These are phyloP conservation scores for Ashbya aceris DNA, from an alignment of 1,139 yeast species.

Conservation along the genomic window DNA sequence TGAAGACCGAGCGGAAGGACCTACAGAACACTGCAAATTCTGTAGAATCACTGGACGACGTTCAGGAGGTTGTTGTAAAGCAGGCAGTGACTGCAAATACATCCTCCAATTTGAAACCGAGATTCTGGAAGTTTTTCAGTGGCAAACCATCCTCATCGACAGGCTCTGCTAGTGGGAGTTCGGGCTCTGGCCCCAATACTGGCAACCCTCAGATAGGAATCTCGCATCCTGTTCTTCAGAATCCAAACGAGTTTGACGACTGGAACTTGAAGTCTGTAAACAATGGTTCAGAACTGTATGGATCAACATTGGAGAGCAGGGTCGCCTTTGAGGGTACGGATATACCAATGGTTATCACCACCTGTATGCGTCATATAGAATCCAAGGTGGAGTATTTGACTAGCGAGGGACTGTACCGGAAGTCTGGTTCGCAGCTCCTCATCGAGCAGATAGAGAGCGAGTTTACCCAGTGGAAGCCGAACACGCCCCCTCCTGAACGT, in stretches of 20 bases:
- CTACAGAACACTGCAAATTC: constrained; percentile 5
- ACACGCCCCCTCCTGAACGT: constrained; percentile 13
- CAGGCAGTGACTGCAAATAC: constrained; percentile 13
- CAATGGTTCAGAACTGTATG: constrained; percentile 17
- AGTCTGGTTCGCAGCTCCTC: constrained; percentile 72
- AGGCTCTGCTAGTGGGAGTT: constrained; percentile 5
- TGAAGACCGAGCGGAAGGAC: constrained; percentile 17
- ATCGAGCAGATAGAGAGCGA: constrained; percentile 29
- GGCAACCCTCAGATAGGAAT: constrained; percentile 16
- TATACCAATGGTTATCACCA: constrained; percentile 63
- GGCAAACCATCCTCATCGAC: constrained; percentile 8
- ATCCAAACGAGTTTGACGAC: constrained; percentile 29
- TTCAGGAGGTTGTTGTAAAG: constrained; percentile 10
- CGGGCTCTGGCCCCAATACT: constrained; percentile 6
- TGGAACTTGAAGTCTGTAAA: constrained; percentile 18
- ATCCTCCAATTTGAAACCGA: constrained; percentile 28
- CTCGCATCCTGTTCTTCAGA: constrained; percentile 30
- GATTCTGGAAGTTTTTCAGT: constrained; percentile 29
- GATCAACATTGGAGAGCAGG: constrained; percentile 44
- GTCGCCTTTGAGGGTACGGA: constrained; percentile 49
- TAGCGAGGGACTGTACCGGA: constrained; percentile 81
- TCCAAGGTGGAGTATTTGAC: constrained; percentile 46
- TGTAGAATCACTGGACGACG: constrained; percentile 13
- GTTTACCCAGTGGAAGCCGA: constrained; percentile 27
- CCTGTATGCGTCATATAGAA: constrained; percentile 77